Percentiles rank a stretch among this genome's conserved stretches.
These are phyloP conservation scores for Solanum neorickii DNA, from an alignment of 257 asterid species.

Conservation along the genomic window DNA sequence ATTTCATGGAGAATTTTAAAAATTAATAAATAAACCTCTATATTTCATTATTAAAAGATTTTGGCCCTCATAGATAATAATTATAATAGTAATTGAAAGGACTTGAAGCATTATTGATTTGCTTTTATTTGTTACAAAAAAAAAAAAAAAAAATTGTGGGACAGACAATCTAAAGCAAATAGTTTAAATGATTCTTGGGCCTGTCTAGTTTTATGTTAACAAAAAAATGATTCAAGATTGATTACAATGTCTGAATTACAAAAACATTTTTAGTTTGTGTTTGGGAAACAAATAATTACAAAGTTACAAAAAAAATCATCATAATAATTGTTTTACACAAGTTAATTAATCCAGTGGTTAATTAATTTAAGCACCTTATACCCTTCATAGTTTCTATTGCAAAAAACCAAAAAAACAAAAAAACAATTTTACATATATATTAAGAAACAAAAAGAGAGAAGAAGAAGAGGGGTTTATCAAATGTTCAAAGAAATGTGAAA, in stretches of 20 bases:
- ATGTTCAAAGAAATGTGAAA: neutral
- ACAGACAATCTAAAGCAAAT: neutral
- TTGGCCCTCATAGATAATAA: neutral
- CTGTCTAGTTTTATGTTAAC: neutral
- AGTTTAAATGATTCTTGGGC: neutral
- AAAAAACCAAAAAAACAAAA: neutral
- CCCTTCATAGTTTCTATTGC: neutral
- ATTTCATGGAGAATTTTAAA: neutral
- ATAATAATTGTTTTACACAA: neutral
- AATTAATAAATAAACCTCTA: neutral
- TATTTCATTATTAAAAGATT: neutral
- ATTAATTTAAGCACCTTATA: neutral
- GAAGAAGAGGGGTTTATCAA: neutral
- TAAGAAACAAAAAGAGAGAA: too few species aligned
- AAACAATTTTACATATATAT: neutral
- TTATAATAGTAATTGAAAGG: neutral
- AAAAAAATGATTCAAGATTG: neutral
- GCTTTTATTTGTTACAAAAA: neutral
- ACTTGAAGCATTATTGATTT: neutral
- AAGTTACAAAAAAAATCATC: neutral
- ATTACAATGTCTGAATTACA: neutral
- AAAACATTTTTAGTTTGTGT: conserved; percentile 3
- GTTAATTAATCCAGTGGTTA: neutral
- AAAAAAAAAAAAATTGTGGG: neutral
- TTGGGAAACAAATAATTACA: conserved; percentile 3